These are phyloP conservation scores for Sideroxylon spinosum DNA, from an alignment of 179 eudicot genomes.

Conservation along the genomic window DNA sequence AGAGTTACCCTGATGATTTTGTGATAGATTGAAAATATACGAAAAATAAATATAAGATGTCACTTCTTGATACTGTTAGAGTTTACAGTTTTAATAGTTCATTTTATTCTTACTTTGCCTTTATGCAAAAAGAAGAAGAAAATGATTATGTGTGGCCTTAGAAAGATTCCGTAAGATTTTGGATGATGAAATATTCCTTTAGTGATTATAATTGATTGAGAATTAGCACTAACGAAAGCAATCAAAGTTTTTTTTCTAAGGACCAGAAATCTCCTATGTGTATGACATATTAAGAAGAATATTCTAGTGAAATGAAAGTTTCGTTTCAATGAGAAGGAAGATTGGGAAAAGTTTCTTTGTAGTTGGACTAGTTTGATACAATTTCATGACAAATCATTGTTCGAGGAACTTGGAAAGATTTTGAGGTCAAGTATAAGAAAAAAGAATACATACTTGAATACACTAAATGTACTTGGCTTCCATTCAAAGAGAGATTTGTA, in stretches of 20 bases:
- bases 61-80: neutral
- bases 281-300: no score
- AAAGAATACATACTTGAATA: neutral
- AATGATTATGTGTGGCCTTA: conserved; percentile 17
- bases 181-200: no score
- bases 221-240: no score
- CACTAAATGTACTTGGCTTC: neutral
- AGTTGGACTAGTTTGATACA: neutral
- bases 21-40: no score
- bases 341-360: neutral
- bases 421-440: neutral
- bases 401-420: neutral
- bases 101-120: conserved; percentile 20
- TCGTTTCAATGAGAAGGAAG: neutral
- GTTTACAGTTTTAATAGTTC: conserved; percentile 13
- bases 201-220: no score
- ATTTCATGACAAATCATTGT: neutral
- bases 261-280: no score
- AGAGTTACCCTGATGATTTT: no score
- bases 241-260: no score
- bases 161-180: no score
- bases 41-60: no score
- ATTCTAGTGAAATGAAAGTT: no score
- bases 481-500: neutral
- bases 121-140: conserved; percentile 16